These are phyloP conservation scores for Aspergillus neoniger DNA, from an alignment of 2,329 filamentous ascomycete genomes.

Conservation along the genomic window DNA sequence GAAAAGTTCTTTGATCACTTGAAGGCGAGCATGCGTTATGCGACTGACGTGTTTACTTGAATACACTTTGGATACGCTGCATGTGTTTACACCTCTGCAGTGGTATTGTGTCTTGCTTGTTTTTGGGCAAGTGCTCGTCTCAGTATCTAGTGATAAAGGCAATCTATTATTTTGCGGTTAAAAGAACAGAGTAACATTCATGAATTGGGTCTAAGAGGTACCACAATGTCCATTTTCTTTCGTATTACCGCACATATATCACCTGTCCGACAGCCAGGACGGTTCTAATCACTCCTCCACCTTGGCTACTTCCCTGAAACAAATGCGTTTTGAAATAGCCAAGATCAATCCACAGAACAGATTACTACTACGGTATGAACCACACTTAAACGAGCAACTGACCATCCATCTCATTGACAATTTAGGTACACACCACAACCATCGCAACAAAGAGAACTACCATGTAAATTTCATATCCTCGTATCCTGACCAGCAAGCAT, in stretches of 20 bases:
- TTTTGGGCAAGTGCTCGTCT: neutral
- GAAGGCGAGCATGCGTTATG: conserved; percentile 56
- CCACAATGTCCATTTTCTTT: too few relatives aligned
- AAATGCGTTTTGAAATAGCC: too few relatives aligned
- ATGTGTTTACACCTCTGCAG: neutral
- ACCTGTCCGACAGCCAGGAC: too few relatives aligned
- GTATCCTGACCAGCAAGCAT: neutral
- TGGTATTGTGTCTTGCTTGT: too few relatives aligned
- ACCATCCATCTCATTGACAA: neutral
- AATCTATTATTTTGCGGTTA: too few relatives aligned
- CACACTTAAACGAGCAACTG: neutral
- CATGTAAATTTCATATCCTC: neutral
- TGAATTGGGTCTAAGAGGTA: too few relatives aligned
- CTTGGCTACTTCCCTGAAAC: too few relatives aligned
- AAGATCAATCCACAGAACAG: too few relatives aligned
- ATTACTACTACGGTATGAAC: too few relatives aligned
- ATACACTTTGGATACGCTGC: neutral
- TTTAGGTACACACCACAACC: neutral
- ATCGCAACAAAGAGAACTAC: neutral
- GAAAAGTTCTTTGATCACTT: conserved; percentile 33
- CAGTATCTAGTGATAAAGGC: neutral
- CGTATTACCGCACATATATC: too few relatives aligned
- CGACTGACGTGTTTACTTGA: conserved; percentile 60
- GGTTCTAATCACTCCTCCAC: too few relatives aligned
- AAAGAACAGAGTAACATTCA: too few relatives aligned